Conservation (phyloP, 495 filamentous ascomycete species). For the Cryomyces minteri region DNA sequence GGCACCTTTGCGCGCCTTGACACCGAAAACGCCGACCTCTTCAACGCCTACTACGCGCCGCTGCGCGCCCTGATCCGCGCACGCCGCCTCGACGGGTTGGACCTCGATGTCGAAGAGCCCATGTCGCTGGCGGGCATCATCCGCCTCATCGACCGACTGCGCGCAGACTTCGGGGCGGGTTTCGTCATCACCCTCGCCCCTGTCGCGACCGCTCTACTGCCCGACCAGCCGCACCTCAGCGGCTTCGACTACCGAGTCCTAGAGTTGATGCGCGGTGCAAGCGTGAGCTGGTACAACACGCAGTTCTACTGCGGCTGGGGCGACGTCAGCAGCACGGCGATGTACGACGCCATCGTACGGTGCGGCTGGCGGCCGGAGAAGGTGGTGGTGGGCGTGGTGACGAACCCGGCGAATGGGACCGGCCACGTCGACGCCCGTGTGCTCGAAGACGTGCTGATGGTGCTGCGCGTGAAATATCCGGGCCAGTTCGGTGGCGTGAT, state of each 20-base stretch:
- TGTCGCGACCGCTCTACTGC: conserved; percentile 22
- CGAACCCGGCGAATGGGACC: conserved; percentile 19
- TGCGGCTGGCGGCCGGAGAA: conserved; percentile 21
- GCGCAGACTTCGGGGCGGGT: conserved; percentile 22
- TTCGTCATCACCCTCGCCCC: conserved; percentile 27
- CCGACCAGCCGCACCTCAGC: conserved; percentile 18
- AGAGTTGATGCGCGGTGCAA: conserved; percentile 13
- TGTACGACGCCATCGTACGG: conserved; percentile 20
- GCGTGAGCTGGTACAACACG: conserved; percentile 25
- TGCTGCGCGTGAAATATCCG: conserved; percentile 9
- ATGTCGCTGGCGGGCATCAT: conserved; percentile 12
- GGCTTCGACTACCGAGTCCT: conserved; percentile 25
- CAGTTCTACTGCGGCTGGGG: conserved; percentile 29
- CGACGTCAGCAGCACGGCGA: conserved; percentile 12
- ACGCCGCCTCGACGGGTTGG: conserved; percentile 22
- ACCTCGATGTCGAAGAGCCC: conserved; percentile 27
- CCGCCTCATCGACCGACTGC: conserved; percentile 21
- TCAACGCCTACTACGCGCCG: conserved; percentile 23
- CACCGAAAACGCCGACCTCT: conserved; percentile 15
- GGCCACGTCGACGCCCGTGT: conserved; percentile 15
- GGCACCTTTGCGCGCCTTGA: conserved; percentile 20
- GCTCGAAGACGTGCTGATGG: conserved; percentile 8
- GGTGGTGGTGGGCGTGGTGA: conserved; percentile 24
- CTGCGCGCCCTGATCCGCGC: conserved; percentile 16
- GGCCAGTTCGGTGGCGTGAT: conserved; percentile 25